Evolutionary conservation across 768 basidiomycete genomes (phyloP).

Genomic region (Saitozyma podzolica): DNA sequence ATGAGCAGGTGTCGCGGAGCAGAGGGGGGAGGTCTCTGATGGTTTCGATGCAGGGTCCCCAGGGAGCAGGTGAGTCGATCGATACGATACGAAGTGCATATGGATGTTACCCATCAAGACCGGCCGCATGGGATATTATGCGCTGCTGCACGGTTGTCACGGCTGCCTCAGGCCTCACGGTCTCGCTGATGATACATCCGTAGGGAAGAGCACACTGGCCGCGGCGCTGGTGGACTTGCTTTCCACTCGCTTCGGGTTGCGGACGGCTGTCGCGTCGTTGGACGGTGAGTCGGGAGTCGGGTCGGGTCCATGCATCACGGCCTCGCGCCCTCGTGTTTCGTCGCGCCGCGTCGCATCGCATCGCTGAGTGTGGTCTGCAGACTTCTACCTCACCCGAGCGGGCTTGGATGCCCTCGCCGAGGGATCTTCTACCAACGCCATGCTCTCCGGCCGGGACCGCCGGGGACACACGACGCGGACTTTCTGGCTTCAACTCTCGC

Average conservation of each 20-base stretch:
- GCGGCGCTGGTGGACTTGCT: conserved; percentile 58
- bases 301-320: too few relatives aligned
- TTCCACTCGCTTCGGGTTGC: conserved; percentile 19
- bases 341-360: too few relatives aligned
- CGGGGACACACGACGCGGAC: conserved; percentile 81
- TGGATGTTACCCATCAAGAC: too few relatives aligned
- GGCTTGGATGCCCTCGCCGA: conserved; percentile 62
- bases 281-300: conserved; percentile 47
- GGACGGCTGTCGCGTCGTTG: conserved; percentile 45
- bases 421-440: conserved; percentile 61
- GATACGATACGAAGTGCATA: too few relatives aligned
- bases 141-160: too few relatives aligned
- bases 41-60: conserved; percentile 85
- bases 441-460: conserved; percentile 79
- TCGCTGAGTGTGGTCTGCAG: conserved; percentile 65
- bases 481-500: neutral
- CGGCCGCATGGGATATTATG: too few relatives aligned
- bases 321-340: too few relatives aligned
- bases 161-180: neutral
- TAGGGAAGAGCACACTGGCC: conserved; percentile 77
- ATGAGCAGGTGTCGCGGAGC: neutral
- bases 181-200: too few relatives aligned
- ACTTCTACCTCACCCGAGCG: conserved; percentile 77
- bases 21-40: conserved; percentile 62
- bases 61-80: conserved; percentile 65